phyloP scores from a whole-genome alignment of 768 basidiomycete species.

The Vararia minispora region DNA sequence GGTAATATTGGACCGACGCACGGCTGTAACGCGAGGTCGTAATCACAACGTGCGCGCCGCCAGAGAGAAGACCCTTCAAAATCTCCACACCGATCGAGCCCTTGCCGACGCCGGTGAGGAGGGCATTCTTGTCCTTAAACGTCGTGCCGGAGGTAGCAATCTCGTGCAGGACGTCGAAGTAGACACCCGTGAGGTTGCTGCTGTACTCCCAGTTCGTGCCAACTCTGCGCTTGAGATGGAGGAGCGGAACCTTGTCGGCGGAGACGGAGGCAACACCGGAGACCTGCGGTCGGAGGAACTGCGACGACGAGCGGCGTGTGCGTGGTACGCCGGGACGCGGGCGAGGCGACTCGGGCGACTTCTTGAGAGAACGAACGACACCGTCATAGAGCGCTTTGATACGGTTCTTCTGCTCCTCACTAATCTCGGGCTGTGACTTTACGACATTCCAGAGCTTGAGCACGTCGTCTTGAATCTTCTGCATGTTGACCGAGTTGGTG shows the following conservation, averaged over 20 bases:
- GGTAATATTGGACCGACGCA: slow-evolving; percentile 95
- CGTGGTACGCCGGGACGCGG: slow-evolving; percentile 40
- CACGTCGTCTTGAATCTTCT: slow-evolving; percentile 97
- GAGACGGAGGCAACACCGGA: slow-evolving; percentile 62
- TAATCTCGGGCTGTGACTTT: slow-evolving; percentile 94
- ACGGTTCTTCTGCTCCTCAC: slow-evolving; percentile 90
- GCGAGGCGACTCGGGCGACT: slow-evolving; percentile 54
- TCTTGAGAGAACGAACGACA: slow-evolving; percentile 86
- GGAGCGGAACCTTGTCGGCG: slow-evolving; percentile 84
- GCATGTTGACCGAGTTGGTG: slow-evolving; percentile 76
- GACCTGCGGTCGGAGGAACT: slow-evolving; percentile 90
- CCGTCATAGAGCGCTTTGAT: slow-evolving; percentile 95
- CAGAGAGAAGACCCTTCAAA: slow-evolving; percentile 90
- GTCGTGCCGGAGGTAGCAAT: slow-evolving; percentile 98
- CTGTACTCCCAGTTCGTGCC: slow-evolving; percentile 95
- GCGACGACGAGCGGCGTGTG: slow-evolving; percentile 85
- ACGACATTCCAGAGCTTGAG: slow-evolving; percentile 96
- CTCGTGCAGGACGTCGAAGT: slow-evolving; percentile 94
- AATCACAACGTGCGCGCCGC: slow-evolving; percentile 93
- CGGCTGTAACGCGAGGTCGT: slow-evolving; percentile 98
- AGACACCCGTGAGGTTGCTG: slow-evolving; percentile 89
- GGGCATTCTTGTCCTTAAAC: slow-evolving; percentile 98
- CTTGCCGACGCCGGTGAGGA: slow-evolving; percentile 95
- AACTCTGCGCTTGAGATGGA: slow-evolving; percentile 95
- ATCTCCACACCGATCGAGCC: slow-evolving; percentile 98